phyloP scores from a whole-genome alignment of 768 basidiomycete genomes.

The Suillus fuscotomentosus region DNA sequence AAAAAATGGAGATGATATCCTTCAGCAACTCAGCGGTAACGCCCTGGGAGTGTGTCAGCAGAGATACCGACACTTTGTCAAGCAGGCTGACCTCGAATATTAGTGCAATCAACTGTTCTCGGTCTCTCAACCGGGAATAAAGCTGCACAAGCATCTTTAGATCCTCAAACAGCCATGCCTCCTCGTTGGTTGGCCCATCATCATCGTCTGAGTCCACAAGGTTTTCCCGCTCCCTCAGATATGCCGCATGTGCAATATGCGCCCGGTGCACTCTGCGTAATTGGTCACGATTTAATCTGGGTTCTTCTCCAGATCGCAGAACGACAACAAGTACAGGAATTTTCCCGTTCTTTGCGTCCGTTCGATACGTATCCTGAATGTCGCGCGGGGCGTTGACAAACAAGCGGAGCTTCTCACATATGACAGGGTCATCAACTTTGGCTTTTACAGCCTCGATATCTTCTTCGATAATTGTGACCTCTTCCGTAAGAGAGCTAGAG shows the following conservation, averaged over 20 bases:
- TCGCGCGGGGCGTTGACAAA: slow-evolving; percentile 88
- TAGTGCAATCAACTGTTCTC: slow-evolving; percentile 88
- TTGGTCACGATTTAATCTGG: slow-evolving; percentile 72
- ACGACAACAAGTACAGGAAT: slow-evolving; percentile 79
- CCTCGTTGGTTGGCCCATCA: slow-evolving; percentile 90
- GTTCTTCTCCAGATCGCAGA: slow-evolving; percentile 75
- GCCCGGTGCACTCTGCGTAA: slow-evolving; percentile 79
- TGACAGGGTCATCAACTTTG: slow-evolving; percentile 83
- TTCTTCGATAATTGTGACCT: slow-evolving; percentile 79
- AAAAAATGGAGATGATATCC: slow-evolving; percentile 99
- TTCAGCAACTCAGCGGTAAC: slow-evolving; percentile 93
- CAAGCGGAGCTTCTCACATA: slow-evolving; percentile 85
- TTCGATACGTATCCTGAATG: slow-evolving; percentile 79
- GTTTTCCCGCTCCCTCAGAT: slow-evolving; percentile 57
- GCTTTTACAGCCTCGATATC: slow-evolving; percentile 86
- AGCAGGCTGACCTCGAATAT: slow-evolving; percentile 81
- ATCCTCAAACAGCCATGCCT: slow-evolving; percentile 97
- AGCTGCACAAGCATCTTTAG: slow-evolving; percentile 76
- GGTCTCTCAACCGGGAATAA: slow-evolving; percentile 78
- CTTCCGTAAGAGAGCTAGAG: slow-evolving; percentile 87
- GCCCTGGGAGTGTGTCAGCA: slow-evolving; percentile 52
- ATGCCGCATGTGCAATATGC: slow-evolving; percentile 75
- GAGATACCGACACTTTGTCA: not conserved
- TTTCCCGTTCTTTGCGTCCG: slow-evolving; percentile 72
- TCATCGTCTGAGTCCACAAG: slow-evolving; percentile 88